These are phyloP conservation scores for Dioszegia aurantiaca DNA, from an alignment of 768 basidiomycete species.

Conservation along the genomic window DNA sequence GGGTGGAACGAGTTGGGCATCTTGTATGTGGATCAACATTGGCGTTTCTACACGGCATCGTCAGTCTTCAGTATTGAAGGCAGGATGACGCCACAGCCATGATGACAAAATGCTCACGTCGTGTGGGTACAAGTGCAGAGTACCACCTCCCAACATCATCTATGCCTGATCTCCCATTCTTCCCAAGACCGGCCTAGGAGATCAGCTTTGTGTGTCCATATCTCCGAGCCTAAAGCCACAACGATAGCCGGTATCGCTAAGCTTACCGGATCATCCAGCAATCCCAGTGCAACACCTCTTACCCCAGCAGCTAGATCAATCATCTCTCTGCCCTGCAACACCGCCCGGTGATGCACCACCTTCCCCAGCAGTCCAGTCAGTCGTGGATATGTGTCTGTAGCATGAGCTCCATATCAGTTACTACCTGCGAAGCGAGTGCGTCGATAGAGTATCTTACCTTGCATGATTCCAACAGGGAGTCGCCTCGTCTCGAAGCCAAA, in stretches of 20 bases:
- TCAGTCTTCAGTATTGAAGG: background rate
- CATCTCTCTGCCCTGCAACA: constrained; percentile 27
- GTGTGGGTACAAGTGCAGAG: constrained; percentile 4
- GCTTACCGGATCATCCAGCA: constrained; percentile 30
- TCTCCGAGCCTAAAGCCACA: background rate
- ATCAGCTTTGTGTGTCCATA: background rate
- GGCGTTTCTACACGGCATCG: constrained; percentile 21
- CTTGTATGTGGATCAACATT: constrained; percentile 33
- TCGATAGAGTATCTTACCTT: constrained; percentile 26
- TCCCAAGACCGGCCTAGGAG: constrained; percentile 9
- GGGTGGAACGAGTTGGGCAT: constrained; percentile 34
- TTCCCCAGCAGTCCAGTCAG: constrained; percentile 18
- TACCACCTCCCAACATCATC: constrained; percentile 38
- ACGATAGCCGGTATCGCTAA: background rate
- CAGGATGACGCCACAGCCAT: too few species aligned
- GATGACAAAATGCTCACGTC: too few species aligned
- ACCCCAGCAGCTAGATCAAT: constrained; percentile 24
- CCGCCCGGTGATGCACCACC: background rate
- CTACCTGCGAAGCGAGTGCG: background rate
- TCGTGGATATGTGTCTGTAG: constrained; percentile 24
- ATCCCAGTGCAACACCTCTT: constrained; percentile 25
- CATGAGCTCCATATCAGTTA: constrained; percentile 1
- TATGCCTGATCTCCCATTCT: constrained; percentile 27
- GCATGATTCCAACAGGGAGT: constrained; percentile 34
- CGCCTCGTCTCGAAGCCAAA: constrained; percentile 18